A percentile compares a stretch with the other conserved stretches of the same genome.
Evolutionary conservation across 371 early-diverging fungal genomes (phyloP).

Genomic region (Batrachochytrium dendrobatidis): DNA sequence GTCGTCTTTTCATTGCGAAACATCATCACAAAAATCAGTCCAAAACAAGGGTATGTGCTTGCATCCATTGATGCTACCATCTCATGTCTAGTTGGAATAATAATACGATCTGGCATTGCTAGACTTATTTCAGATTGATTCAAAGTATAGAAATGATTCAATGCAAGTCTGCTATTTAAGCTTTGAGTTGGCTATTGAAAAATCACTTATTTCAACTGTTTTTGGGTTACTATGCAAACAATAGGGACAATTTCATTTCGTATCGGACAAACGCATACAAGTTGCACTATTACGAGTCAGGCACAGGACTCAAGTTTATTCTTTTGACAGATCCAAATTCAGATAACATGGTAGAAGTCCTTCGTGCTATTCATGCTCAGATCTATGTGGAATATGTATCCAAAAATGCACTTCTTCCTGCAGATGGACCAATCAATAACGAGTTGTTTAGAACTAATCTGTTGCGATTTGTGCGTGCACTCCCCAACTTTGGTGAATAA

Average conservation of each 20-base stretch:
- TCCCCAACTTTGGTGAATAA: slow-evolving; percentile 56
- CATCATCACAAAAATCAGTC: slow-evolving; percentile 66
- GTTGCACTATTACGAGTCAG: slow-evolving; percentile 82
- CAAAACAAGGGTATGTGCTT: slow-evolving; percentile 14
- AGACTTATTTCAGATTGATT: too few relatives aligned
- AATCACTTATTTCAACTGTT: too few relatives aligned
- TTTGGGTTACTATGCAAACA: too few relatives aligned
- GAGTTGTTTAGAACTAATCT: slow-evolving; percentile 63
- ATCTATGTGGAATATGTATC: slow-evolving; percentile 88
- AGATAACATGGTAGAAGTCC: slow-evolving; percentile 55
- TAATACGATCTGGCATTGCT: too few relatives aligned
- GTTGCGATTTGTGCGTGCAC: slow-evolving; percentile 56
- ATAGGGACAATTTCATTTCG: slow-evolving; percentile 49
- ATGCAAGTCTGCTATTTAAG: too few relatives aligned
- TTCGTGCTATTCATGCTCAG: slow-evolving; percentile 74
- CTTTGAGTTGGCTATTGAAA: too few relatives aligned
- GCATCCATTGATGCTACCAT: not conserved
- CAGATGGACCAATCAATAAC: slow-evolving; percentile 28
- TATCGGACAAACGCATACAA: slow-evolving; percentile 80
- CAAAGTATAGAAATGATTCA: too few relatives aligned
- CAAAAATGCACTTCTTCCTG: slow-evolving; percentile 53
- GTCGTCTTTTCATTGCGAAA: slow-evolving; percentile 82
- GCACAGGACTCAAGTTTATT: slow-evolving; percentile 80
- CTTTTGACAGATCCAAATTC: slow-evolving; percentile 66
- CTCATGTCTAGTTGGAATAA: not conserved